Evolutionary conservation across 306 rosid genomes (phyloP), one percentile per base, ranked within the genome.

Genomic region (Acacia melanoxylon): DNA sequence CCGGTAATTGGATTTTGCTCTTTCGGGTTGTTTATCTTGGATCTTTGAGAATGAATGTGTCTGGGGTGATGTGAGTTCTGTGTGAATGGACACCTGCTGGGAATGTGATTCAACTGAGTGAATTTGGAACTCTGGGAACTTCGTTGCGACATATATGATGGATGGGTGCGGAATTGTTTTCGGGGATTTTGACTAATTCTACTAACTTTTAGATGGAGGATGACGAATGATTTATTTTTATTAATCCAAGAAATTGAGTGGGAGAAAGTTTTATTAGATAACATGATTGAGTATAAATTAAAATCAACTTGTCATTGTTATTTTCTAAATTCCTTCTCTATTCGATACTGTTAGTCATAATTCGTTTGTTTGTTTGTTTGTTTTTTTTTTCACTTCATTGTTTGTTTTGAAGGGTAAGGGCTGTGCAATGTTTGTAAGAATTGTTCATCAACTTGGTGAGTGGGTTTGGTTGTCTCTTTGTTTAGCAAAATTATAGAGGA

Each of bases 1-100:
- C 88, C 88, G 98, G 99, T 95, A 93, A 90, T 73, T 90, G 27
- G 41, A 24, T 72, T 79, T 66, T 73, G 79, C 61, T 78, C 19
- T 63, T 73, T 48, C 41, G 10, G 17, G 29, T 77, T 77, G 76
- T n/a, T 29, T 79, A 65, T 76, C 46, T 66, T 52, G 74, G 65
- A 33, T 68, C 31, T 49, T 48, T 33, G 71, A 67, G 69, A 46
- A 84, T 78, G 54, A 72, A 65, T 76, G 75, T 66, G 52, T 68
- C 8, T 78, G 29, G 27, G 77, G 69, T 17, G 67, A 48, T n/a
- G 61, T 15, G 42, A 45, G 58, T 80, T 54, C 61, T 48, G 29
- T 59, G 35, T 61, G 70, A 59, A 56, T 79, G 19, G 83, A 35
- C 17, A 54, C 63, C 16, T 42, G 46, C 48, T 52, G 77, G 72